Conservation (phyloP, 2,329 filamentous ascomycete species). For the Cercospora sp. region DNA sequence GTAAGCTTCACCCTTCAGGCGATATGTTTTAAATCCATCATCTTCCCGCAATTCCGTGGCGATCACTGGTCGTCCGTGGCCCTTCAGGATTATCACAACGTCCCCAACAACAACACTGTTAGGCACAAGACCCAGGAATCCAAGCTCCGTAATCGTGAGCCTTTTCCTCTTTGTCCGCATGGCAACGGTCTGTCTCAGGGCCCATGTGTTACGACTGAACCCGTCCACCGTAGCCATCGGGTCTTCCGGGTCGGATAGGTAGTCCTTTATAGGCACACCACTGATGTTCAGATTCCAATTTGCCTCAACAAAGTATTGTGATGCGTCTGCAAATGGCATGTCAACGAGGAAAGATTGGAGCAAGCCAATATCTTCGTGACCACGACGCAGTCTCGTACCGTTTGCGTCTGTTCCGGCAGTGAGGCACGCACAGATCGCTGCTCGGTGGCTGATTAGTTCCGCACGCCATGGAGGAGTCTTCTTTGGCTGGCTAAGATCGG, state of each 20-base stretch:
- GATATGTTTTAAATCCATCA: neutral
- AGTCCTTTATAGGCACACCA: neutral
- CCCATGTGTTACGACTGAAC: neutral
- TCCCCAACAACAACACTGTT: neutral
- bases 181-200: neutral
- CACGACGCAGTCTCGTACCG: neutral
- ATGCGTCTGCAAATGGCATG: neutral
- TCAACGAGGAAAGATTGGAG: neutral
- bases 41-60: neutral
- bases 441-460: neutral
- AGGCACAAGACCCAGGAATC: neutral
- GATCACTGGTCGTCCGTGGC: neutral
- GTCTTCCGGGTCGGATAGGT: neutral
- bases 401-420: neutral
- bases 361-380: neutral
- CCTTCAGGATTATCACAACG: neutral
- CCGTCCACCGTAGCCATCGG: fast-evolving
- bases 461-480: neutral
- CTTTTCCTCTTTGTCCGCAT: neutral
- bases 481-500: neutral
- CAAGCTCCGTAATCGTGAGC: neutral
- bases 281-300: neutral
- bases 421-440: neutral
- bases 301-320: neutral
- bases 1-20: neutral